Conservation (phyloP, 2,329 filamentous ascomycete genomes). For the Aspergillus sp. region DNA sequence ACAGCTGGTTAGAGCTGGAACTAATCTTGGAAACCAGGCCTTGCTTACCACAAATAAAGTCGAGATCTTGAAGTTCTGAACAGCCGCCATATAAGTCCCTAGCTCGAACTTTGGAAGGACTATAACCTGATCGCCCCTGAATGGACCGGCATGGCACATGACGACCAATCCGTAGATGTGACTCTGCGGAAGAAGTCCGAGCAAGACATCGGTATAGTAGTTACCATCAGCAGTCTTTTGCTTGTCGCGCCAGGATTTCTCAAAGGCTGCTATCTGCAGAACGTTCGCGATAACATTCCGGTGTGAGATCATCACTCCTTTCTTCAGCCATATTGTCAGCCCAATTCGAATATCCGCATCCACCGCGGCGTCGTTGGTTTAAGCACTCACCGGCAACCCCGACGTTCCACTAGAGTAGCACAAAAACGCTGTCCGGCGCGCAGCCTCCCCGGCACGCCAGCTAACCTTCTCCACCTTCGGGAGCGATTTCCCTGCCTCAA, state of each 20-base stretch:
- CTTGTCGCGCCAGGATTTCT: conserved; percentile 38
- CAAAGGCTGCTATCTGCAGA: conserved; percentile 59
- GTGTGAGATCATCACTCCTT: conserved; percentile 83
- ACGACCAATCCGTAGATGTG: conserved; percentile 80
- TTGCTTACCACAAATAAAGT: conserved; percentile 63
- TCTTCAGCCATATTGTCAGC: conserved; percentile 47
- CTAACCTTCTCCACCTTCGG: conserved; percentile 41
- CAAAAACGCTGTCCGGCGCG: conserved; percentile 69
- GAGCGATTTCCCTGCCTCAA: conserved; percentile 56
- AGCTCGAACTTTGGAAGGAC: conserved; percentile 75
- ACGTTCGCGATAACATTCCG: conserved; percentile 76
- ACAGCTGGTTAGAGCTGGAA: background rate
- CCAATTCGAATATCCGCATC: background rate
- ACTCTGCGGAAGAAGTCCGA: conserved; percentile 75
- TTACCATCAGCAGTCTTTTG: conserved; percentile 36
- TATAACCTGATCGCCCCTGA: conserved; percentile 71
- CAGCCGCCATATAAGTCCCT: conserved; percentile 59
- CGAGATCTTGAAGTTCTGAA: conserved; percentile 69
- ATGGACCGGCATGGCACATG: conserved; percentile 64
- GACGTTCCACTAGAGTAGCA: conserved; percentile 81
- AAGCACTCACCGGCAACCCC: conserved; percentile 63
- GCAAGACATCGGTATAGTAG: conserved; percentile 55
- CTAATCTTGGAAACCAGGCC: background rate
- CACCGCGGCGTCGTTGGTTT: background rate
- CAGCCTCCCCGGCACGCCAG: conserved; percentile 44